These are phyloP conservation scores for Linnemannia hyalina DNA, from an alignment of 192 early-diverging fungal genomes.

Conservation along the genomic window DNA sequence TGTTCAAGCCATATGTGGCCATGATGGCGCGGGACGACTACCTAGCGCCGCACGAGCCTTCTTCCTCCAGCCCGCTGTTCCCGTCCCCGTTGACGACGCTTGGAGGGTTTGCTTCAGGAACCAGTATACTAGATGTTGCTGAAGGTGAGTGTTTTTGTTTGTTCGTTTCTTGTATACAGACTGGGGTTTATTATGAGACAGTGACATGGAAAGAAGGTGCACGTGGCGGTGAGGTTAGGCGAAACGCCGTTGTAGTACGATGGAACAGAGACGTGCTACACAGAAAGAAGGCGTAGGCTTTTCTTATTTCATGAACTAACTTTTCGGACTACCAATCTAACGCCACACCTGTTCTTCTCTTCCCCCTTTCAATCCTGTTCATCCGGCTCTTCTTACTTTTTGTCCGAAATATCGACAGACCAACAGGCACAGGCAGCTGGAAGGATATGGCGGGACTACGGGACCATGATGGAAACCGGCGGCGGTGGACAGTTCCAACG, in stretches of 20 bases:
- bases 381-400: neutral
- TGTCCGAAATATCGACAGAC: neutral
- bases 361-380: neutral
- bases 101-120: constrained; percentile 22
- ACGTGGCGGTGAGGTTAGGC: neutral
- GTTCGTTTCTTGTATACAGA: neutral
- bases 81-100: constrained; percentile 51
- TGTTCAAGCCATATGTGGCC: constrained; percentile 22
- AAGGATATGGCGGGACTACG: constrained; percentile 49
- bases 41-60: constrained; percentile 46
- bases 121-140: constrained; percentile 9
- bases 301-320: too few relatives aligned
- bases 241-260: too few relatives aligned
- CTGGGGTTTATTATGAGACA: too few relatives aligned
- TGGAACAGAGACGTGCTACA: too few relatives aligned
- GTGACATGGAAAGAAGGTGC: neutral
- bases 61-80: constrained; percentile 52
- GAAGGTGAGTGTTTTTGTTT: neutral
- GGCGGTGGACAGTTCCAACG: neutral
- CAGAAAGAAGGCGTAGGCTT: too few relatives aligned
- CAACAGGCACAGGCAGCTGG: constrained; percentile 25
- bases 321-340: neutral
- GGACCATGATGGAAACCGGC: constrained; percentile 13
- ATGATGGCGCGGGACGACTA: constrained; percentile 37
- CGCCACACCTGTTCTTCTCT: neutral